These are phyloP conservation scores for Rhynchosporium graminicola DNA, from an alignment of 2,329 filamentous ascomycete species.

Conservation along the genomic window DNA sequence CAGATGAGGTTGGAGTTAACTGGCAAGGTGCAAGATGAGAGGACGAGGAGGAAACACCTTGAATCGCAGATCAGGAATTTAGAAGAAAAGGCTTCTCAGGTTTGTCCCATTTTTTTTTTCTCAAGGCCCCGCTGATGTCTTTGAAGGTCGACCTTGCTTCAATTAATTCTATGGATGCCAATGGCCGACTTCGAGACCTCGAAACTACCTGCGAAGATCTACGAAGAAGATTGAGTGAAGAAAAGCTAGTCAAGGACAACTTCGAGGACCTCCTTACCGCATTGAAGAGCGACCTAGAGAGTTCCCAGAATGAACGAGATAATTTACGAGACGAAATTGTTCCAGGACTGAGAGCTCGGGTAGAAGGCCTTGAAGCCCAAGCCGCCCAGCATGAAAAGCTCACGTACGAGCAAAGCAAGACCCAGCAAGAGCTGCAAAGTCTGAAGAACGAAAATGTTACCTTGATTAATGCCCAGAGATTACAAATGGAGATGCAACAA, in stretches of 20 bases:
- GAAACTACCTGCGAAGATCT: constrained; percentile 81
- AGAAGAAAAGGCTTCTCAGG: constrained; percentile 73
- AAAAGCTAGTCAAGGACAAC: constrained; percentile 84
- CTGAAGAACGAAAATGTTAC: constrained; percentile 68
- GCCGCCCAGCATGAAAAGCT: constrained; percentile 71
- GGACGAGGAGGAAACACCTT: constrained; percentile 70
- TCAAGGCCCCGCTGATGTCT: constrained; percentile 28
- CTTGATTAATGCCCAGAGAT: constrained; percentile 46
- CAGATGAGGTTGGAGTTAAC: constrained; percentile 82
- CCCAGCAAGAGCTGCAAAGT: constrained; percentile 81
- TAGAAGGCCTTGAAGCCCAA: constrained; percentile 77
- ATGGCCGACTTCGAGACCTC: constrained; percentile 70
- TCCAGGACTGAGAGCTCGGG: constrained; percentile 71
- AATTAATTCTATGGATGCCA: constrained; percentile 57
- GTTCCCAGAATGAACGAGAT: constrained; percentile 83
- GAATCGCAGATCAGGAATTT: constrained; percentile 84
- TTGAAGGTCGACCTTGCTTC: constrained; percentile 47
- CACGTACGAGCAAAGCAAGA: constrained; percentile 76
- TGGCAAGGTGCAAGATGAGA: constrained; percentile 84
- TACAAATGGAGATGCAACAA: constrained; percentile 49
- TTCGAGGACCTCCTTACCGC: constrained; percentile 89
- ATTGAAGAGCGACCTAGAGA: constrained; percentile 79
- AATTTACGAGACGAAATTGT: constrained; percentile 88
- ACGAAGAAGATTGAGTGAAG: constrained; percentile 77
- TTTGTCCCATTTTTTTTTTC: constrained; percentile 37